Evolutionary conservation across 495 filamentous ascomycete species (phyloP).

Genomic region (Lasiosphaeria ovina): DNA sequence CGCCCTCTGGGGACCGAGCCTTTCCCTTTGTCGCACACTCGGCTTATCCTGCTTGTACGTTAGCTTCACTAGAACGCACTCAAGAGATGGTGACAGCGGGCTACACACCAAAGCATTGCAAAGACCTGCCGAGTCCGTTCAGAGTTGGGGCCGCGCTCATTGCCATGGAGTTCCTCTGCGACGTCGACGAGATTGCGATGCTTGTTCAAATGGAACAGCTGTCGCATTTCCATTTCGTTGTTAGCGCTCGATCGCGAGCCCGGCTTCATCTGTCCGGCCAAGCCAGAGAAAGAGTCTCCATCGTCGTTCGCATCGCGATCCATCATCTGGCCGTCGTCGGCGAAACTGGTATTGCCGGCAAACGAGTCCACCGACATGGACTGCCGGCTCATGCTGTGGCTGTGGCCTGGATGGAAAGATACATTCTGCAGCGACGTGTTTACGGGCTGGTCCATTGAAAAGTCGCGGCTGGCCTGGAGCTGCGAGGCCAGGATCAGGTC

Average conservation of each 20-base stretch:
- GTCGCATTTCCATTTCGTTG: conserved; percentile 88
- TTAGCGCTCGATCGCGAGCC: conserved; percentile 68
- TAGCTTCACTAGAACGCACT: conserved; percentile 5
- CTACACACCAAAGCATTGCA: conserved; percentile 88
- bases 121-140: conserved; percentile 96
- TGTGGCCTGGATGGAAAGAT: conserved; percentile 43
- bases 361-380: conserved; percentile 52
- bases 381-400: conserved; percentile 52
- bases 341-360: conserved; percentile 57
- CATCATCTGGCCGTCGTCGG: conserved; percentile 65
- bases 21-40: conserved; percentile 75
- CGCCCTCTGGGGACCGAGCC: conserved; percentile 85
- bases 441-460: conserved; percentile 50
- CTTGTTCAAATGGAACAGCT: conserved; percentile 73
- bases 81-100: neutral
- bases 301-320: conserved; percentile 67
- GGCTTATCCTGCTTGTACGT: conserved; percentile 64
- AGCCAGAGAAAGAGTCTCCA: conserved; percentile 56
- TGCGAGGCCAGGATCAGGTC: conserved; percentile 64
- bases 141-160: conserved; percentile 68
- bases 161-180: conserved; percentile 67
- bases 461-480: conserved; percentile 52
- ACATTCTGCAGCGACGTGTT: conserved; percentile 50
- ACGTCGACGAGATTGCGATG: conserved; percentile 76
- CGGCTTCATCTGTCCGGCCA: conserved; percentile 55